These are phyloP conservation scores for Ilex paraguariensis DNA, from an alignment of 305 asterid species.

Conservation along the genomic window DNA sequence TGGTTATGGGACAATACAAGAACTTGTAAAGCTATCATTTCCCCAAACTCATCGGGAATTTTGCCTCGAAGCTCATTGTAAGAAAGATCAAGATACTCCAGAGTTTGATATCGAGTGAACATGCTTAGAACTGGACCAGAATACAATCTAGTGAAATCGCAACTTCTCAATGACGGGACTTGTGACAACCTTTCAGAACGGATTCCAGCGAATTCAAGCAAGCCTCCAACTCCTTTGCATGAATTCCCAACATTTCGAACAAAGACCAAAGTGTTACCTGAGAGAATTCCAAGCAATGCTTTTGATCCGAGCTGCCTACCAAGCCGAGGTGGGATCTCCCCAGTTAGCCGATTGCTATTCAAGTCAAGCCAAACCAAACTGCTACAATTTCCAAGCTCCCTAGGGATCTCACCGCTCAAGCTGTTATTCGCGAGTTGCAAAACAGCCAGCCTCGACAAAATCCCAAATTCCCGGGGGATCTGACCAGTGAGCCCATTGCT, in stretches of 20 bases:
- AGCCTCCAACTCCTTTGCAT: slow-evolving; percentile 89
- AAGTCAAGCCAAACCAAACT: slow-evolving; percentile 84
- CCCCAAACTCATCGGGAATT: slow-evolving; percentile 82
- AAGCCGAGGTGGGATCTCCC: slow-evolving; percentile 77
- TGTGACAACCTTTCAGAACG: slow-evolving; percentile 72
- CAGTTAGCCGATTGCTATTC: slow-evolving; percentile 60
- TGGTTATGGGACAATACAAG: slow-evolving; percentile 71
- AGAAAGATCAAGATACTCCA: slow-evolving; percentile 86
- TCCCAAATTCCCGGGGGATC: slow-evolving; percentile 55
- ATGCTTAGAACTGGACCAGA: slow-evolving; percentile 80
- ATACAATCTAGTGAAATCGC: slow-evolving; percentile 73
- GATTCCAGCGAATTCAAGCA: slow-evolving; percentile 80
- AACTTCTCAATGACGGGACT: slow-evolving; percentile 66
- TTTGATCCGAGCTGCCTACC: slow-evolving; percentile 80
- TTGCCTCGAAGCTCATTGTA: slow-evolving; percentile 78
- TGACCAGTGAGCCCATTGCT: slow-evolving; percentile 69
- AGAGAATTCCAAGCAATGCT: slow-evolving; percentile 68
- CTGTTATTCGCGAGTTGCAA: slow-evolving; percentile 77
- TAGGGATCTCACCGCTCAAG: slow-evolving; percentile 70
- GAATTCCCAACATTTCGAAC: slow-evolving; percentile 81
- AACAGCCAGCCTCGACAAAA: slow-evolving; percentile 66
- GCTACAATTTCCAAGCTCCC: slow-evolving; percentile 59
- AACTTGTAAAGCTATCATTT: slow-evolving; percentile 85
- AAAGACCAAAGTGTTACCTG: slow-evolving; percentile 80
- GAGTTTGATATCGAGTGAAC: slow-evolving; percentile 73